Percentiles rank a stretch among this genome's conserved stretches.
These are phyloP conservation scores for Antarctomyces pellizariae DNA, from an alignment of 495 filamentous ascomycete species.

Conservation along the genomic window DNA sequence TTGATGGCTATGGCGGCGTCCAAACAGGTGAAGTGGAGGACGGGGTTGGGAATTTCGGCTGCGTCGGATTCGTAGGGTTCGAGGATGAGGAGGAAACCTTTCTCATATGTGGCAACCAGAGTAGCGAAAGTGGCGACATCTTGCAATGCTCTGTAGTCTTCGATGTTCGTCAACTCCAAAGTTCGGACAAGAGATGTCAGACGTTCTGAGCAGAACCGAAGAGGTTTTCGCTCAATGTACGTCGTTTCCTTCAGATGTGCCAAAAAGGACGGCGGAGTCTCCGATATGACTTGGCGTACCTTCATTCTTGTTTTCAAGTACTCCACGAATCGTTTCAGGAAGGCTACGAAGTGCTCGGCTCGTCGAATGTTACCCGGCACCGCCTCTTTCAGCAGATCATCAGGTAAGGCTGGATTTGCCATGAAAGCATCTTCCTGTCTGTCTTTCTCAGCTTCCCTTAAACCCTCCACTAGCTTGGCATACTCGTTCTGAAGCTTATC, in stretches of 20 bases:
- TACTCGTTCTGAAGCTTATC: conserved; percentile 91
- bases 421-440: conserved; percentile 91
- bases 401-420: conserved; percentile 65
- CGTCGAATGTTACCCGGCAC: conserved; percentile 90
- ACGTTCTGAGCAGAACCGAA: conserved; percentile 88
- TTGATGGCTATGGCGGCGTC: conserved; percentile 98
- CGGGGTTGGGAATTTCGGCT: conserved; percentile 84
- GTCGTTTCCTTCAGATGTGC: conserved; percentile 85
- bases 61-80: conserved; percentile 93
- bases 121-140: conserved; percentile 99
- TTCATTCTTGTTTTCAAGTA: conserved; percentile 98
- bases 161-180: conserved; percentile 88
- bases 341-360: conserved; percentile 90
- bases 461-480: conserved; percentile 78
- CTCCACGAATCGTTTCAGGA: conserved; percentile 89
- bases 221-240: conserved; percentile 89
- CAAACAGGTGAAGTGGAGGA: conserved; percentile 87
- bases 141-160: conserved; percentile 91
- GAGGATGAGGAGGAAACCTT: conserved; percentile 84
- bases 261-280: conserved; percentile 86
- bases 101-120: conserved; percentile 89
- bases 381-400: conserved; percentile 73
- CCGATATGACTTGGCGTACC: conserved; percentile 86
- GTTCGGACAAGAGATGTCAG: conserved; percentile 88
- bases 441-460: conserved; percentile 68